Evolutionary conservation across 345 rosid genomes (phyloP).

Genomic region (Citrus unshiu): DNA sequence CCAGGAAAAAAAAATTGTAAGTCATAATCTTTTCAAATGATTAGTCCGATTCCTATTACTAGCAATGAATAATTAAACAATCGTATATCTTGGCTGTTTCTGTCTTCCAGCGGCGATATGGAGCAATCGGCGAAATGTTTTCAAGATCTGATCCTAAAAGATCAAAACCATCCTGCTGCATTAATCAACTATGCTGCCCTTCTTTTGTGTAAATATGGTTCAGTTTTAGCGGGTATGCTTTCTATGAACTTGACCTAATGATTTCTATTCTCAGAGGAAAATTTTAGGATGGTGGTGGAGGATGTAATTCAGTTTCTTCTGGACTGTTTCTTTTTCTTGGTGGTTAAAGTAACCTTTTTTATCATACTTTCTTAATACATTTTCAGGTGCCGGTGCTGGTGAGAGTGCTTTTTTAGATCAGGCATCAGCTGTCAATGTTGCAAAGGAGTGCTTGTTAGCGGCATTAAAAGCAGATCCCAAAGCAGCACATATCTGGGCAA

Average conservation of each 20-base stretch:
- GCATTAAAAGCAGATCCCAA: constrained; percentile 74
- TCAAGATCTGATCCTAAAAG: constrained; percentile 79
- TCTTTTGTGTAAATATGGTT: constrained; percentile 80
- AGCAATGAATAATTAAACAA: too few species aligned
- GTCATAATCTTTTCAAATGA: too few species aligned
- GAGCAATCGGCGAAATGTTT: constrained; percentile 83
- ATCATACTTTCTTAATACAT: constrained; percentile 4
- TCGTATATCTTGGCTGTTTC: not conserved
- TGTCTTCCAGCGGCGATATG: constrained; percentile 66
- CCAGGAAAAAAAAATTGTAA: too few species aligned
- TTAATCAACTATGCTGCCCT: constrained; percentile 76
- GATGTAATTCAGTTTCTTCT: constrained; percentile 6
- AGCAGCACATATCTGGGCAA: constrained; percentile 76
- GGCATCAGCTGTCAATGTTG: constrained; percentile 60
- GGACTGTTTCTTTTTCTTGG: not conserved
- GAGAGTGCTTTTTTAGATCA: constrained; percentile 53
- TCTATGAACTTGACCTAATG: constrained; percentile 5
- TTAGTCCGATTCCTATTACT: too few species aligned
- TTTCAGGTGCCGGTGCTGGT: constrained; percentile 82
- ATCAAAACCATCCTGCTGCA: constrained; percentile 94
- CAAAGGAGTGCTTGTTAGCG: constrained; percentile 82
- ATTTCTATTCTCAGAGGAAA: not conserved
- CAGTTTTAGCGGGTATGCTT: constrained; percentile 71
- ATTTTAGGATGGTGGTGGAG: not conserved
- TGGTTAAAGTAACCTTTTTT: not conserved